Percentiles rank a stretch among this genome's conserved stretches.
These are phyloP conservation scores for Malania oleifera DNA, from an alignment of 164 flowering plant species.

Conservation along the genomic window DNA sequence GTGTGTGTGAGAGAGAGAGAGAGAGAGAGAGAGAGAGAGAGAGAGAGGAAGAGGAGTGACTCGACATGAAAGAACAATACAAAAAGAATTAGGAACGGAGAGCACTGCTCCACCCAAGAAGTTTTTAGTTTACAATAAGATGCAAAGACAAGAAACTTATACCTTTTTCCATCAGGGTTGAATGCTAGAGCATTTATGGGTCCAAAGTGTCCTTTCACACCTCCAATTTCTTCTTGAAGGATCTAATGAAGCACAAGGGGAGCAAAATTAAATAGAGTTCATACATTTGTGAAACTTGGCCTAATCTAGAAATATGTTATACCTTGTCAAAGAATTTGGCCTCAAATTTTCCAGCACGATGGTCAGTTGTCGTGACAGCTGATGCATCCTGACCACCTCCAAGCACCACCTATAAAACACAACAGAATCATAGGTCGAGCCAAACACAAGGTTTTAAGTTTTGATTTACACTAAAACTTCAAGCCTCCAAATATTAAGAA, in stretches of 20 bases:
- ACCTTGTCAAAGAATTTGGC: conserved; percentile 94
- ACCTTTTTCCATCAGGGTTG: conserved; percentile 96
- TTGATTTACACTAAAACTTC: too few species aligned
- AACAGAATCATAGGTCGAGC: too few species aligned
- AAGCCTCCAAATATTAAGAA: too few species aligned
- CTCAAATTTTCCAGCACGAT: conserved; percentile 95
- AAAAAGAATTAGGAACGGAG: too few species aligned
- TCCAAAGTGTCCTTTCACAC: conserved; percentile 95
- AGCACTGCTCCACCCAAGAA: too few species aligned
- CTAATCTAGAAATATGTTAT: too few species aligned
- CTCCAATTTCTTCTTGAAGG: conserved; percentile 87
- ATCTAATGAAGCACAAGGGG: conserved; percentile 35
- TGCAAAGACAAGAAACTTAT: background rate
- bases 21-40: too few species aligned
- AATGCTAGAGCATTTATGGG: conserved; percentile 93
- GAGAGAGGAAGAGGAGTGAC: too few species aligned
- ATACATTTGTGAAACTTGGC: too few species aligned
- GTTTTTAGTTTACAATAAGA: background rate
- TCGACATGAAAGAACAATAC: too few species aligned
- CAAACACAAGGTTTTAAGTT: too few species aligned
- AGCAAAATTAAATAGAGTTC: background rate
- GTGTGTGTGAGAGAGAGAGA: too few species aligned
- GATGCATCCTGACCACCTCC: conserved; percentile 99
- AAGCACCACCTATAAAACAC: conserved; percentile 62
- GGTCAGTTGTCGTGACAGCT: conserved; percentile 84